phyloP scores from a whole-genome alignment of 1,284 basidiomycete species.

The Moesziomyces globuligerus region DNA sequence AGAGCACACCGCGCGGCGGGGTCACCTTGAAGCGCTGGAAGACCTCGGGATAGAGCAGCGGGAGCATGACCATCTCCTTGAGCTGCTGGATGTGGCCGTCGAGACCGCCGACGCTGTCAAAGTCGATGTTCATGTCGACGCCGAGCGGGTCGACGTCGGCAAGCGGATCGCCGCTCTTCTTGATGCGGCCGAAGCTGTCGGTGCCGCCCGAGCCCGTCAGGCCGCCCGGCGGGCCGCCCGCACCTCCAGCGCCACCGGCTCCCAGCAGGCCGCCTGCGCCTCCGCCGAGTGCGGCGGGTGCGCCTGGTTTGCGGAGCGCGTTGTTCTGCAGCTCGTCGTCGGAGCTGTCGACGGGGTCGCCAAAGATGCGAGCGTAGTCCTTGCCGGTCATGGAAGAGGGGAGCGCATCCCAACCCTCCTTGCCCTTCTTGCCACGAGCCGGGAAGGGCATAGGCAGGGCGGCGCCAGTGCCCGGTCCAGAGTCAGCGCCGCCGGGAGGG shows the following conservation, averaged over 20 bases:
- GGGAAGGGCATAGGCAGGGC: conserved; percentile 50
- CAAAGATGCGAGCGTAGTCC: conserved; percentile 63
- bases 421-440: conserved; percentile 53
- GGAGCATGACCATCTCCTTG: conserved; percentile 98
- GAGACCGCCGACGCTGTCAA: conserved; percentile 95
- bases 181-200: conserved; percentile 49
- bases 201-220: conserved; percentile 34
- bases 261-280: conserved; percentile 47
- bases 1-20: conserved; percentile 94
- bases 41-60: conserved; percentile 94
- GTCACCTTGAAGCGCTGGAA: conserved; percentile 95
- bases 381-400: conserved; percentile 62
- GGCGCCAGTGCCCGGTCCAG: conserved; percentile 8
- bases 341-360: conserved; percentile 60
- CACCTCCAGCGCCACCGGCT: conserved; percentile 43
- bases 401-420: conserved; percentile 53
- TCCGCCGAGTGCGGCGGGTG: conserved; percentile 30
- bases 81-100: conserved; percentile 96
- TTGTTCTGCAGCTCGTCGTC: conserved; percentile 61
- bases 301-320: conserved; percentile 42
- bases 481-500: conserved; percentile 13
- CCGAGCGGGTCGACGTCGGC: conserved; percentile 97
- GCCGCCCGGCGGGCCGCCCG: conserved; percentile 46
- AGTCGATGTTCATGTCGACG: conserved; percentile 91
- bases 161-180: conserved; percentile 72